These are phyloP conservation scores for Deakozyma indianensis DNA, from an alignment of 805 yeast species.

Conservation along the genomic window DNA sequence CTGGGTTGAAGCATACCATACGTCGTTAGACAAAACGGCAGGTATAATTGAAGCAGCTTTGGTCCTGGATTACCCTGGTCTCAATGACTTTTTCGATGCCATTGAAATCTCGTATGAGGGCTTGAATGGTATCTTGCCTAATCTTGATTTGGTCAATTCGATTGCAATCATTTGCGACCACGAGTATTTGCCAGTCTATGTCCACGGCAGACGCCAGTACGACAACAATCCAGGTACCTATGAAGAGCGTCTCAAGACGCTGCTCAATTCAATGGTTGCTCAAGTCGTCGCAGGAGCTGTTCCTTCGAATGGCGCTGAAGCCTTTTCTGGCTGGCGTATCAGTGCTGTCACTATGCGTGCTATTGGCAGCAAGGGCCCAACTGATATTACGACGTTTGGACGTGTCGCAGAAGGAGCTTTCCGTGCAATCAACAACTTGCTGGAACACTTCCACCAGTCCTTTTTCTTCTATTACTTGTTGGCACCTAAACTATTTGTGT, in stretches of 20 bases:
- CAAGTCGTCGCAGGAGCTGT: slow-evolving; percentile 60
- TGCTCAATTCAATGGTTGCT: slow-evolving; percentile 51
- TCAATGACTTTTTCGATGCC: slow-evolving; percentile 53
- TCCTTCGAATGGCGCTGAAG: slow-evolving; percentile 61
- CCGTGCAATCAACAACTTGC: slow-evolving; percentile 77
- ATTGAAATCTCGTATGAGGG: slow-evolving; percentile 75
- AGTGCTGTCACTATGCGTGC: slow-evolving; percentile 80
- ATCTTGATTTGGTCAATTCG: slow-evolving; percentile 75
- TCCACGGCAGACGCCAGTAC: slow-evolving; percentile 36
- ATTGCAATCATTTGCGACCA: slow-evolving; percentile 61
- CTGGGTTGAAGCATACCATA: slow-evolving; percentile 94
- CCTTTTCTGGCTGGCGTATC: slow-evolving; percentile 91
- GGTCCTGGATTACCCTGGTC: slow-evolving; percentile 62
- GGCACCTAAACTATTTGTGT: slow-evolving; percentile 67
- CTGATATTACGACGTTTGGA: slow-evolving; percentile 84
- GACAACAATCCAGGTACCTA: slow-evolving; percentile 31
- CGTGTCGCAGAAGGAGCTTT: slow-evolving; percentile 77
- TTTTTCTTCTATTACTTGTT: slow-evolving; percentile 82
- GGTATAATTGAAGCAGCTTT: slow-evolving; percentile 90
- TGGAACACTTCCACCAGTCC: slow-evolving; percentile 95
- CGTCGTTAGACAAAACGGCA: slow-evolving; percentile 70
- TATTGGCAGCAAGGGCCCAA: slow-evolving; percentile 37
- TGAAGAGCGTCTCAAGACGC: slow-evolving; percentile 36
- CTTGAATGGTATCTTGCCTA: slow-evolving; percentile 89
- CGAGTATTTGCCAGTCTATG: slow-evolving; percentile 55